Evolutionary conservation across 2,329 filamentous ascomycete species (phyloP).

Genomic region (Tetracladium maxilliforme): DNA sequence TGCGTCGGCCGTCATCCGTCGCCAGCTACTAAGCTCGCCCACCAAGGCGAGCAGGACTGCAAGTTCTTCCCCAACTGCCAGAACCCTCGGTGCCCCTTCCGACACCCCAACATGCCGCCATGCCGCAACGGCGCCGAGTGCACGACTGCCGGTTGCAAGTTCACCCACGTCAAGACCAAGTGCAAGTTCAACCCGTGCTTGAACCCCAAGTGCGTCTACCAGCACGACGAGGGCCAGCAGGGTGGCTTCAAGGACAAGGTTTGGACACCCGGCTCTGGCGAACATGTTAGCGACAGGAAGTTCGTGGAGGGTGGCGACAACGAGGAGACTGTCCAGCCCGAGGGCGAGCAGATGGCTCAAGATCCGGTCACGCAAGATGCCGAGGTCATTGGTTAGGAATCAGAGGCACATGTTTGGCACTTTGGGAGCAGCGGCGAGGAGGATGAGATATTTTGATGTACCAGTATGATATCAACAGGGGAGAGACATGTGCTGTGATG

Average conservation of each 20-base stretch:
- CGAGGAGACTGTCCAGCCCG: too few species aligned
- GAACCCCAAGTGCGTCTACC: constrained; percentile 77
- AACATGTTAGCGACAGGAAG: constrained; percentile 76
- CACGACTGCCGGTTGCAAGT: constrained; percentile 68
- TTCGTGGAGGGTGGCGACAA: constrained; percentile 59
- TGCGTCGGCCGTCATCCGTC: constrained; percentile 87
- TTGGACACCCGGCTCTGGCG: constrained; percentile 55
- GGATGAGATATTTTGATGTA: too few species aligned
- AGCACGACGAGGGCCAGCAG: constrained; percentile 79
- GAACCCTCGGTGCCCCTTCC: constrained; percentile 77
- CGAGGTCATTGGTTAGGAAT: constrained; percentile 19
- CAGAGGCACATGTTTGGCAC: constrained; percentile 3
- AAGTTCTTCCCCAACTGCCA: constrained; percentile 86
- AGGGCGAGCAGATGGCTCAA: too few species aligned
- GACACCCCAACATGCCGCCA: constrained; percentile 71
- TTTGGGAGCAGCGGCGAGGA: too few species aligned
- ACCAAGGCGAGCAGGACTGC: constrained; percentile 76
- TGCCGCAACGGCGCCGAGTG: constrained; percentile 91
- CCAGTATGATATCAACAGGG: too few species aligned
- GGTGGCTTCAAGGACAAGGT: constrained; percentile 79
- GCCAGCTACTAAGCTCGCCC: constrained; percentile 63
- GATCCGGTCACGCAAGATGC: too few species aligned
- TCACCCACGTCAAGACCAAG: constrained; percentile 69
- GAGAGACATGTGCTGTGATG: too few species aligned
- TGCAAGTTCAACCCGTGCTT: constrained; percentile 89